These are phyloP conservation scores for Emericellopsis atlantica DNA, from an alignment of 2,329 filamentous ascomycete genomes.

Conservation along the genomic window DNA sequence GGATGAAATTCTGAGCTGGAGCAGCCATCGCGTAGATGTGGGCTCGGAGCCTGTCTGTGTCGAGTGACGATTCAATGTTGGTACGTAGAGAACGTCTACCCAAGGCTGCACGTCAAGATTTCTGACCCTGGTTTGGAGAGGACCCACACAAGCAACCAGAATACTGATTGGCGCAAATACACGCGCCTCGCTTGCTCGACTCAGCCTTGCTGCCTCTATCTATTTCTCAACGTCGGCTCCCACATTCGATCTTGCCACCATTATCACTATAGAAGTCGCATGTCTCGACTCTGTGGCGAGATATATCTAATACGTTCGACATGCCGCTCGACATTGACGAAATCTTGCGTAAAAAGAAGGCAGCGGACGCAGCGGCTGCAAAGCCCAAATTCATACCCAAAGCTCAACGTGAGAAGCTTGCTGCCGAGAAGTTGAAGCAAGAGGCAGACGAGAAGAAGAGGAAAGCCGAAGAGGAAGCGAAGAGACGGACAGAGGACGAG, in stretches of 20 bases:
- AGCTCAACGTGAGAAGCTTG: slow-evolving; percentile 68
- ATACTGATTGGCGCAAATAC: too few species aligned
- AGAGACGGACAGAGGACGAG: slow-evolving; percentile 57
- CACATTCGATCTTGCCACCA: too few species aligned
- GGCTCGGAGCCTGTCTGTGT: neutral
- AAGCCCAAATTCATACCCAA: slow-evolving; percentile 85
- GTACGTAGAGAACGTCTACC: neutral
- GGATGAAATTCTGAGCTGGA: slow-evolving; percentile 26
- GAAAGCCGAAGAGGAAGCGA: slow-evolving; percentile 44
- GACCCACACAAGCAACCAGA: too few species aligned
- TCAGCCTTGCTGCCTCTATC: too few species aligned
- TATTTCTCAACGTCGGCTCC: too few species aligned
- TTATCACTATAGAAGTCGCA: too few species aligned
- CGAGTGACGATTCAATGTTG: neutral
- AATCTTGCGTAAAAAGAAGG: slow-evolving; percentile 72
- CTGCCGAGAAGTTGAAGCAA: slow-evolving; percentile 65
- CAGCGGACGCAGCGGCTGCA: slow-evolving; percentile 68
- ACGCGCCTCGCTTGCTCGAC: too few species aligned
- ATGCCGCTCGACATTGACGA: slow-evolving; percentile 68
- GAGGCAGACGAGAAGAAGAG: slow-evolving; percentile 46
- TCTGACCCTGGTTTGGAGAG: neutral
- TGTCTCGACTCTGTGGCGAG: too few species aligned
- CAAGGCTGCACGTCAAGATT: neutral
- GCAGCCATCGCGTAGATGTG: slow-evolving; percentile 17
- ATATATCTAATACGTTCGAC: too few species aligned